These are phyloP conservation scores for Maudiozyma humilis DNA, from an alignment of 1,139 yeast genomes.

Conservation along the genomic window DNA sequence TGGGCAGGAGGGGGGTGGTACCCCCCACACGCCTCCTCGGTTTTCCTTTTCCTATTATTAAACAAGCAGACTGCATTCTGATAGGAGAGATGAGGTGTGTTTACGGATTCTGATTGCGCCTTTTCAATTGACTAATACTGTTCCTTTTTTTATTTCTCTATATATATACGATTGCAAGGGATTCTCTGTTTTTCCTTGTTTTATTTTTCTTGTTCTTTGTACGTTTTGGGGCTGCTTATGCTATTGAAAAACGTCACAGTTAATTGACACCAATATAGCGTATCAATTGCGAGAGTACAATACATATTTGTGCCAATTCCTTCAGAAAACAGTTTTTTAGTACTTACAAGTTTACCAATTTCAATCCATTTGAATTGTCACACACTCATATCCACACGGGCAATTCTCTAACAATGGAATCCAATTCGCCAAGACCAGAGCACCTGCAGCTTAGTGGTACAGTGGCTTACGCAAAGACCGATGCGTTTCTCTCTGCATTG, in stretches of 20 bases:
- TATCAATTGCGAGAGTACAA: too few relatives aligned
- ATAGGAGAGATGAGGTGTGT: background rate
- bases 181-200: too few relatives aligned
- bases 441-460: slow-evolving; percentile 9
- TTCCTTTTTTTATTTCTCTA: too few relatives aligned
- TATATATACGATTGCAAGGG: background rate
- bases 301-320: too few relatives aligned
- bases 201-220: too few relatives aligned
- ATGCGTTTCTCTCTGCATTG: background rate
- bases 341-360: background rate
- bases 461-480: slow-evolving; percentile 1
- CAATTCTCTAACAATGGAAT: slow-evolving; percentile 10
- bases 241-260: background rate
- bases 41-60: background rate
- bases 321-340: too few relatives aligned
- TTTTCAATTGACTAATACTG: background rate
- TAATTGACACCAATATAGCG: too few relatives aligned
- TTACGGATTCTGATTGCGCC: background rate
- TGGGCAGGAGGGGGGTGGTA: background rate
- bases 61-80: background rate
- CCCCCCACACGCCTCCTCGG: background rate
- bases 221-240: too few relatives aligned
- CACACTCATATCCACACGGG: too few relatives aligned
- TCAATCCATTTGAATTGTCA: background rate
- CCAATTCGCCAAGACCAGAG: slow-evolving; percentile 15